phyloP scores from a whole-genome alignment of 164 flowering plant species.

The Kingdonia uniflora region DNA sequence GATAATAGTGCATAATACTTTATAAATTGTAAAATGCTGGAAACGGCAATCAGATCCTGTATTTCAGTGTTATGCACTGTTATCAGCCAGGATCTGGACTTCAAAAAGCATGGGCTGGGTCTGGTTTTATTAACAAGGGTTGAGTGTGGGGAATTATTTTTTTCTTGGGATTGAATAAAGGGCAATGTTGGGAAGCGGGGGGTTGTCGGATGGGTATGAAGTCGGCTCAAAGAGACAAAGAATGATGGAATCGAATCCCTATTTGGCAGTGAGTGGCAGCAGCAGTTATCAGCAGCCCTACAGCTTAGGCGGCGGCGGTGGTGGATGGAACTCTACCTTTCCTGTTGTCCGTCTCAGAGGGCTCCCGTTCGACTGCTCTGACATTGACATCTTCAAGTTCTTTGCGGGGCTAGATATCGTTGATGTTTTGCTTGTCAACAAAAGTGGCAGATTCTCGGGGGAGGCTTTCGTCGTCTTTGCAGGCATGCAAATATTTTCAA shows the following conservation, averaged over 20 bases:
- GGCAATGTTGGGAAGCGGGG: conserved; percentile 36
- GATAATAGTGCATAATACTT: no score
- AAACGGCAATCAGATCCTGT: no score
- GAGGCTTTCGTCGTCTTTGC: conserved; percentile 89
- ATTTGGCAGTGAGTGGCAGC: conserved; percentile 83
- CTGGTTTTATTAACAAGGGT: conserved; percentile 82
- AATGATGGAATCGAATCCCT: conserved; percentile 39
- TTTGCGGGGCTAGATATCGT: conserved; percentile 84
- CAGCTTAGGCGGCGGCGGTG: conserved; percentile 13
- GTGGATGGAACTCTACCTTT: conserved; percentile 32
- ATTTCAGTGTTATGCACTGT: no score
- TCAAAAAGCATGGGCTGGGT: conserved; percentile 58
- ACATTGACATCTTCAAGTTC: conserved; percentile 77
- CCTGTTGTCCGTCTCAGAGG: conserved; percentile 93
- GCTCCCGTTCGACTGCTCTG: conserved; percentile 82
- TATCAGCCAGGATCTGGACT: no score
- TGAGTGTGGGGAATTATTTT: conserved; percentile 69
- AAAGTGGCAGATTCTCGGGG: conserved; percentile 38
- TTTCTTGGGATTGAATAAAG: conserved; percentile 35
- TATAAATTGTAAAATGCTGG: conserved; percentile 1
- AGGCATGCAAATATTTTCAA: no score
- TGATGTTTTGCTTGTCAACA: conserved; percentile 73
- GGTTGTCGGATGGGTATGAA: conserved; percentile 31
- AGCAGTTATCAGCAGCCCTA: conserved; percentile 21
- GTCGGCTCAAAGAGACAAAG: conserved; percentile 35